Percentiles rank a stretch among this genome's conserved stretches.
phyloP scores from a whole-genome alignment of 2,329 filamentous ascomycete genomes.

The Ceratocystis alfenasii region DNA sequence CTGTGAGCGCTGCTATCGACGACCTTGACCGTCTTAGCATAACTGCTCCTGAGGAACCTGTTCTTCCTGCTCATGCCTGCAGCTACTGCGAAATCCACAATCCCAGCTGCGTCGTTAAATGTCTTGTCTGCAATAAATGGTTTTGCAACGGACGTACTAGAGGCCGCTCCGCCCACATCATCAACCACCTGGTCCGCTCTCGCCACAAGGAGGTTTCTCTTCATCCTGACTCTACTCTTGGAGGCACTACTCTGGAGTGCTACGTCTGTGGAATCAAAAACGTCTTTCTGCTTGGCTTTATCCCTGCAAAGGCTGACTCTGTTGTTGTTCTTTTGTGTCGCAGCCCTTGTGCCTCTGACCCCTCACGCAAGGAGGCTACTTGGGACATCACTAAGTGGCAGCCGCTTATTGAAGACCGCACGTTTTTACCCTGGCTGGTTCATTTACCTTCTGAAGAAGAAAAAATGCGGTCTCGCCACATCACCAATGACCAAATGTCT shows the following conservation, averaged over 20 bases:
- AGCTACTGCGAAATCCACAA: slow-evolving; percentile 98
- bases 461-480: slow-evolving; percentile 84
- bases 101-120: slow-evolving; percentile 89
- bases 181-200: slow-evolving; percentile 93
- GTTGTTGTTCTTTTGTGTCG: slow-evolving; percentile 94
- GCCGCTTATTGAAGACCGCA: slow-evolving; percentile 90
- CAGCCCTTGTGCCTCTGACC: slow-evolving; percentile 87
- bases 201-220: slow-evolving; percentile 98
- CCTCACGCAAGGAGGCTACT: slow-evolving; percentile 98
- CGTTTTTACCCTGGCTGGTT: slow-evolving; percentile 90
- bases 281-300: slow-evolving; percentile 93
- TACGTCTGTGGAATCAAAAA: slow-evolving; percentile 99
- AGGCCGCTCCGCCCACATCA: slow-evolving; percentile 91
- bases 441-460: slow-evolving; percentile 81
- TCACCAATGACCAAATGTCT: slow-evolving; percentile 88
- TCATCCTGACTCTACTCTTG: slow-evolving; percentile 81
- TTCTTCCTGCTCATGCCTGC: slow-evolving; percentile 89
- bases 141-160: slow-evolving; percentile 97
- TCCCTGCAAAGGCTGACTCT: slow-evolving; percentile 95
- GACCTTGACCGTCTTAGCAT: slow-evolving; percentile 55
- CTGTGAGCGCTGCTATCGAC: slow-evolving; percentile 71
- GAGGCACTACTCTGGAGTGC: slow-evolving; percentile 93
- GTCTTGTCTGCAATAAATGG: slow-evolving; percentile 91
- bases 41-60: slow-evolving; percentile 57
- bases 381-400: slow-evolving; percentile 99